phyloP scores from a whole-genome alignment of 805 yeast genomes.

The Cyberlindnera galapagoensis region DNA sequence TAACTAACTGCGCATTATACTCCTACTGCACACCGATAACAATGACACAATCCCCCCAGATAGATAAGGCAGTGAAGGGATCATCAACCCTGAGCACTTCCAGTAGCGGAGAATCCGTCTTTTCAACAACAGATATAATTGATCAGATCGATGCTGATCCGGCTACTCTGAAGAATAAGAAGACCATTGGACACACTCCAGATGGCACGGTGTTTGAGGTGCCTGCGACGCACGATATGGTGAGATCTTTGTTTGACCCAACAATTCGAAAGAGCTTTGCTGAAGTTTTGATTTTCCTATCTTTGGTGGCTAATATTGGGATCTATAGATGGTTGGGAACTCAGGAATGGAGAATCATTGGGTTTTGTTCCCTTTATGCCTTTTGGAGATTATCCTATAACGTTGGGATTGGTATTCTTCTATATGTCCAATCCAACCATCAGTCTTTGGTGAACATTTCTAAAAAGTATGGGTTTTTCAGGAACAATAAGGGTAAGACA shows the following conservation, averaged over 20 bases:
- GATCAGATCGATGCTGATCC: not conserved
- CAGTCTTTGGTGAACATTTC: constrained; percentile 49
- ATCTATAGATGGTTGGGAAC: constrained; percentile 26
- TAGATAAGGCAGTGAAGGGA: no score
- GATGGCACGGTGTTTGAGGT: constrained; percentile 28
- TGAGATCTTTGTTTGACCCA: constrained; percentile 74
- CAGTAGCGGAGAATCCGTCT: constrained; percentile 1
- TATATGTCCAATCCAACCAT: constrained; percentile 59
- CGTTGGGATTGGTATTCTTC: constrained; percentile 68
- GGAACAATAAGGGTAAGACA: constrained; percentile 25
- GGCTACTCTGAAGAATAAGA: not conserved
- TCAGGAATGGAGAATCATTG: constrained; percentile 11
- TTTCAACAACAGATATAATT: not conserved
- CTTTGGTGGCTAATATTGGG: constrained; percentile 31
- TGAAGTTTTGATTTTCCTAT: constrained; percentile 52
- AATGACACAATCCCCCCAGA: constrained; percentile 1
- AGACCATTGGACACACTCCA: constrained; percentile 20
- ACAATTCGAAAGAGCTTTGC: constrained; percentile 58
- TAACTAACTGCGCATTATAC: constrained; percentile 6
- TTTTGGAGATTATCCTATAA: constrained; percentile 77
- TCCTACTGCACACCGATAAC: constrained; percentile 4
- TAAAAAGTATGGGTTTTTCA: constrained; percentile 37
- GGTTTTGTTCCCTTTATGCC: constrained; percentile 49
- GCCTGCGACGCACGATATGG: constrained; percentile 72
- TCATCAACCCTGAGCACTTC: no score